Evolutionary conservation across 768 basidiomycete species (phyloP).

Genomic region (Panellus pusillus): DNA sequence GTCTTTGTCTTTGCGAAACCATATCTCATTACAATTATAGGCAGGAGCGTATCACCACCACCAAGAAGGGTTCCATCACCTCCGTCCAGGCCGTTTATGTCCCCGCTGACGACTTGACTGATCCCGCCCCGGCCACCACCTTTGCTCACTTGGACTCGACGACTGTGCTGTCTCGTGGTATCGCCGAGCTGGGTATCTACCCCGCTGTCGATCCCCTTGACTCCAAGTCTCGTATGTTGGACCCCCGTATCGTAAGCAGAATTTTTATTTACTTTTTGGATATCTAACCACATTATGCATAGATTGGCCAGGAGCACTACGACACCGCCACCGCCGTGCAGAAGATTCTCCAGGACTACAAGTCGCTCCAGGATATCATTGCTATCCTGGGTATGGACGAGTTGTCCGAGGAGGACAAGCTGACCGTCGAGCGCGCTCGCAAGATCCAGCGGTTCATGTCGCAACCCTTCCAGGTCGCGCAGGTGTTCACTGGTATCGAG

Average conservation of each 20-base stretch:
- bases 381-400: constrained; percentile 99
- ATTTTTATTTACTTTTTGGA: background rate
- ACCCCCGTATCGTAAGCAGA: constrained; percentile 90
- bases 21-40: constrained; percentile 36
- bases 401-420: constrained; percentile 99
- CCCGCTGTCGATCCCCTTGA: constrained; percentile 99
- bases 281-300: constrained; percentile 2
- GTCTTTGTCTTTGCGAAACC: background rate
- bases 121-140: constrained; percentile 98
- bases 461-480: constrained; percentile 99
- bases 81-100: constrained; percentile 99
- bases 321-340: constrained; percentile 94
- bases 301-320: constrained; percentile 93
- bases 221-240: constrained; percentile 99
- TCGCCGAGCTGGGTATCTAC: constrained; percentile 99
- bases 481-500: constrained; percentile 99
- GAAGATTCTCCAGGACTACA: constrained; percentile 97
- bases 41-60: constrained; percentile 99
- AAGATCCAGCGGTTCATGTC: constrained; percentile 99
- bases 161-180: constrained; percentile 98
- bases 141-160: constrained; percentile 99
- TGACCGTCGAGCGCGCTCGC: constrained; percentile 97
- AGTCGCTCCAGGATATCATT: constrained; percentile 98
- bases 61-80: constrained; percentile 99
- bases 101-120: constrained; percentile 99